Percentiles rank a stretch among this genome's conserved stretches.
Conservation (phyloP, 192 early-diverging fungal species). For the Physocladia obscura region DNA sequence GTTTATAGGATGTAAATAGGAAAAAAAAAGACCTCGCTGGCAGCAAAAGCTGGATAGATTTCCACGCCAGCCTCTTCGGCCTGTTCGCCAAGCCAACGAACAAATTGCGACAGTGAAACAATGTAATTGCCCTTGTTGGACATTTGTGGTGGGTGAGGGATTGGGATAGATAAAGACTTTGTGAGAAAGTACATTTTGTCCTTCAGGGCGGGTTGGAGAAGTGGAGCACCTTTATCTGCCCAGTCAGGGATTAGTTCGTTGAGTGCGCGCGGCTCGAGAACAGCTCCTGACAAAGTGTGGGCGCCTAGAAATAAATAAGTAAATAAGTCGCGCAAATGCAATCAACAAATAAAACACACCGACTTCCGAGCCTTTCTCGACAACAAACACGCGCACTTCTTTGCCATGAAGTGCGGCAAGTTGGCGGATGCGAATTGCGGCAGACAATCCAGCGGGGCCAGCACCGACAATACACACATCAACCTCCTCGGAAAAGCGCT, state of each 20-base stretch:
- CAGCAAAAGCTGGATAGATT: conserved; percentile 89
- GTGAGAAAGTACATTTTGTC: conserved; percentile 90
- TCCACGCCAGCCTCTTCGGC: conserved; percentile 96
- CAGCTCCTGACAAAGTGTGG: conserved; percentile 93
- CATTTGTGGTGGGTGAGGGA: conserved; percentile 92
- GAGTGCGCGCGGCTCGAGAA: conserved; percentile 86
- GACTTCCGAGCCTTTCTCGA: conserved; percentile 94
- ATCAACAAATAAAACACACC: conserved; percentile 41
- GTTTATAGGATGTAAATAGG: neutral
- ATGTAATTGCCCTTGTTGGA: conserved; percentile 97
- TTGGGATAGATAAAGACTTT: conserved; percentile 68
- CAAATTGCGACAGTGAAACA: conserved; percentile 89
- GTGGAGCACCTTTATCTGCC: conserved; percentile 92
- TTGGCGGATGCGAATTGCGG: conserved; percentile 95
- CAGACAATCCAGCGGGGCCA: conserved; percentile 89
- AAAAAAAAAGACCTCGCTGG: conserved; percentile 64
- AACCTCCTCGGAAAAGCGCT: conserved; percentile 73
- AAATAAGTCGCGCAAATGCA: neutral
- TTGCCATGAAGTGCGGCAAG: conserved; percentile 75
- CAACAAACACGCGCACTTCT: conserved; percentile 84
- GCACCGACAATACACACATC: conserved; percentile 96
- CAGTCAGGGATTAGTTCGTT: conserved; percentile 97
- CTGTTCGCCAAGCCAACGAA: conserved; percentile 93
- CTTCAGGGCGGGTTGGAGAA: conserved; percentile 78
- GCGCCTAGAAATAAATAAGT: no score